phyloP scores from a whole-genome alignment of 495 filamentous ascomycete genomes.

The Thozetella sp. region DNA sequence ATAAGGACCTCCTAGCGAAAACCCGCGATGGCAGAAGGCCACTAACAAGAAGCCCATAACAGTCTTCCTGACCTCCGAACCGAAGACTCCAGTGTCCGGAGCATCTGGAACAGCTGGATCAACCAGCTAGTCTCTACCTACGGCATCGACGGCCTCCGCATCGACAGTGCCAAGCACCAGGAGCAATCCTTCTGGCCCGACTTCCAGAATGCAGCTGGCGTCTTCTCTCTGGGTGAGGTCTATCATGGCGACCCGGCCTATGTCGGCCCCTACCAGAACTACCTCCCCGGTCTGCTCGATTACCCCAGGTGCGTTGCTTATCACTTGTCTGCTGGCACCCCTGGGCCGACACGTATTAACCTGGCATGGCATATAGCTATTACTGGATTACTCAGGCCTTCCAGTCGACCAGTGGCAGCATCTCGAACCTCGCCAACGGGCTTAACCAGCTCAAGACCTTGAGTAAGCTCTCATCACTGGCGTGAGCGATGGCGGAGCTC shows the following conservation, averaged over 20 bases:
- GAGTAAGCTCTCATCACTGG: slow-evolving; percentile 13
- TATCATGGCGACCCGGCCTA: slow-evolving; percentile 61
- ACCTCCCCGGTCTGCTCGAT: slow-evolving; percentile 67
- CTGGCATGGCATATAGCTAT: slow-evolving; percentile 30
- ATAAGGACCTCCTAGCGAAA: too few relatives aligned
- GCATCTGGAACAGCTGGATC: slow-evolving; percentile 69
- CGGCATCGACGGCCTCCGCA: slow-evolving; percentile 75
- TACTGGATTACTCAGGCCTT: slow-evolving; percentile 67
- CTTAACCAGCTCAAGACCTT: slow-evolving; percentile 52
- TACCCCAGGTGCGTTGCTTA: slow-evolving; percentile 56
- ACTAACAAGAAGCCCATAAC: background rate
- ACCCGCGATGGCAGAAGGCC: too few relatives aligned
- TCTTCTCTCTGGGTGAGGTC: slow-evolving; percentile 74
- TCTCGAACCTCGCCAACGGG: slow-evolving; percentile 60
- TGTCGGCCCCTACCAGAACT: slow-evolving; percentile 66
- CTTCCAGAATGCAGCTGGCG: slow-evolving; percentile 66
- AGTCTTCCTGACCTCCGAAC: slow-evolving; percentile 73
- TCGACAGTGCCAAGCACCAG: slow-evolving; percentile 77
- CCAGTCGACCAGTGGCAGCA: slow-evolving; percentile 57
- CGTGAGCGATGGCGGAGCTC: background rate
- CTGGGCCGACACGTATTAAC: background rate
- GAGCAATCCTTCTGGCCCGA: slow-evolving; percentile 68
- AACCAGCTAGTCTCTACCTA: slow-evolving; percentile 65
- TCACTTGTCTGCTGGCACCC: background rate
- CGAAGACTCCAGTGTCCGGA: slow-evolving; percentile 53